Base-by-base conservation (phyloP, 768 basidiomycete species). In the Tulasnella sp. region DNA sequence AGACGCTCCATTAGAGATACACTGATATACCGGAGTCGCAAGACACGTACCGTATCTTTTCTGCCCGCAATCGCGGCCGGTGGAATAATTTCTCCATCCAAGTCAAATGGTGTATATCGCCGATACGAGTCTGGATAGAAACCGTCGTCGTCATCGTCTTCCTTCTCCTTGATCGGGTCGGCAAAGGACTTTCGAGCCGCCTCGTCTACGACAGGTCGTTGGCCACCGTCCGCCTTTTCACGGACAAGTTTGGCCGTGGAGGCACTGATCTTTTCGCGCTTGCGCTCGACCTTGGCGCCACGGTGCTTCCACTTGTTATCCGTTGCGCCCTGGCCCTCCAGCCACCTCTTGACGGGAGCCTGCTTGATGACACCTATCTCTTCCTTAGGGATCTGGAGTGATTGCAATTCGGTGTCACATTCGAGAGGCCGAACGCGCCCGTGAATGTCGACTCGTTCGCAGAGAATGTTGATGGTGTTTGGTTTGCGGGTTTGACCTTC, bases 361-460 rank as follows among this genome's bases (percentile, higher is more conserved):
- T 77, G 57, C 46, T 77, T 77, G 69, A 77, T 77, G 26, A 69
- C 48, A n/a, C 75, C 75, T 7, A 77, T 69, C 57, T 77, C 57
- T 20, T 77, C 61, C 35, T 5, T 0, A n/a, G 55, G 61, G 35
- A 77, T 10, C 35, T 69, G 23, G 57, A 77, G 40, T 16, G 75
- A n/a, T 29, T 77, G 37, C 37, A 77, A 40, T 37, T 77, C 75
- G 7, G 37, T 29, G 57, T 77, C 75, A 40, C 61, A 67, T 37
- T 77, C 75, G 29, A 77, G 57, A 5, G 75, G 57, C 29, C 75
- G 75, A 67, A 69, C 48, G 3, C 29, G 51, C 18, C 75, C 75
- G 69, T 77, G 75, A 29, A 77, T 77, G 61, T 67, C 57, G n/a
- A 77, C 75, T 16, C 75, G 23, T 44, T 77, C 75, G 26, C 75